A percentile compares a stretch with the other conserved stretches of the same genome.
Evolutionary conservation across 1,284 basidiomycete genomes (phyloP).

Genomic region (Irpex sp.): DNA sequence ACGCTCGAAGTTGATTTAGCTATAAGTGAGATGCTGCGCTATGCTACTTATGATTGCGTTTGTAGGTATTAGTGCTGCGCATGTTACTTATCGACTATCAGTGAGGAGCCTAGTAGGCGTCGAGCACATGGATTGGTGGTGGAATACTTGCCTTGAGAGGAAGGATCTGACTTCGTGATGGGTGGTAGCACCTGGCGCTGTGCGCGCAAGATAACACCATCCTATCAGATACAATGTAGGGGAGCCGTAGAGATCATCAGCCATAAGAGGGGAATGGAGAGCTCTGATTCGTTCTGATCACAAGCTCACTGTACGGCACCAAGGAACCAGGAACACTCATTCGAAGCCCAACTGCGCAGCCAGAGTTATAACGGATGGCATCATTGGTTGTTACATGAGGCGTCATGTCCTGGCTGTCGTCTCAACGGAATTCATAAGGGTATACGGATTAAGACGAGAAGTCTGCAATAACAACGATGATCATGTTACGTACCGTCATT

Average conservation of each 20-base stretch:
- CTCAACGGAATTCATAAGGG: not conserved
- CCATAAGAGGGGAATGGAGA: not conserved
- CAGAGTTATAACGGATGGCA: not conserved
- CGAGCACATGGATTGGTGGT: slow-evolving; percentile 1
- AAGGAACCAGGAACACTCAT: not conserved
- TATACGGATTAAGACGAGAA: not conserved
- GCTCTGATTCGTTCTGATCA: not conserved
- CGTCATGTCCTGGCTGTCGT: not conserved
- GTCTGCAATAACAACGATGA: not conserved
- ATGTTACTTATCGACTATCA: not conserved
- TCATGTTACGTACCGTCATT: not conserved
- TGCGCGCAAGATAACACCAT: not conserved
- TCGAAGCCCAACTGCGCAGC: not conserved
- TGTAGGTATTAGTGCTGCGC: not conserved
- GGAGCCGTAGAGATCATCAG: not conserved
- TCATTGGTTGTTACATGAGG: not conserved
- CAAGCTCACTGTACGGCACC: not conserved
- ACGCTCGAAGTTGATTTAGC: not conserved
- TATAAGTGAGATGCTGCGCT: not conserved
- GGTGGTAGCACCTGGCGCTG: not conserved
- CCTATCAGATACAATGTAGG: not conserved
- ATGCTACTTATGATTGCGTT: not conserved
- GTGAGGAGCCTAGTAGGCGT: not conserved
- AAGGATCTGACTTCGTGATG: not conserved
- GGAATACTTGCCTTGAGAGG: not conserved